Percentiles rank a stretch among this genome's conserved stretches.
phyloP scores from a whole-genome alignment of 2,329 filamentous ascomycete genomes.

The Cladosporium halotolerans region DNA sequence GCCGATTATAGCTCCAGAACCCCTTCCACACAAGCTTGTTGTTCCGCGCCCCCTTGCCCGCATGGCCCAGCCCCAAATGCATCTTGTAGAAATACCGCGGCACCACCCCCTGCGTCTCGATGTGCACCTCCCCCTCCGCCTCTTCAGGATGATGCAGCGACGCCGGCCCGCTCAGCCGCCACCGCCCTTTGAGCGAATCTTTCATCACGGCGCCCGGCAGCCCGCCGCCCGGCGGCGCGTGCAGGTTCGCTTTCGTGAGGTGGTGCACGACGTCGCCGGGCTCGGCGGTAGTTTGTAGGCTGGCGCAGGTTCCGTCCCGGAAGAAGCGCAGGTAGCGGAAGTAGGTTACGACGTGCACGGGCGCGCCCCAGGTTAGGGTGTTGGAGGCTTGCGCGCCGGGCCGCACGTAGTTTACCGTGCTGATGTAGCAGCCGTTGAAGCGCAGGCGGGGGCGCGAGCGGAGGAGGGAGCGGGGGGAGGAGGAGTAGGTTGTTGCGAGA shows the following conservation, averaged over 20 bases:
- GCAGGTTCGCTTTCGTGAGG: slow-evolving; percentile 65
- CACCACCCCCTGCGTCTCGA: slow-evolving; percentile 81
- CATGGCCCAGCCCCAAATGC: slow-evolving; percentile 64
- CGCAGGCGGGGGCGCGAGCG: slow-evolving; percentile 76
- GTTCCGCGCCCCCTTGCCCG: slow-evolving; percentile 58
- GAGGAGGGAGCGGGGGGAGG: slow-evolving; percentile 61
- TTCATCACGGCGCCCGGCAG: slow-evolving; percentile 56
- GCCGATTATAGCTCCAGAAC: slow-evolving; percentile 82
- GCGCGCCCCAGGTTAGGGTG: slow-evolving; percentile 68
- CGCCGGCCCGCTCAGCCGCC: slow-evolving; percentile 54
- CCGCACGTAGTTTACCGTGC: slow-evolving; percentile 90
- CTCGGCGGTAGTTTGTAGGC: slow-evolving; percentile 72
- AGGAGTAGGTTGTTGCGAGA: slow-evolving; percentile 24
- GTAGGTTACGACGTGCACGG: slow-evolving; percentile 94
- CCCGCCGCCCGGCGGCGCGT: slow-evolving; percentile 34
- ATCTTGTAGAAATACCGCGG: slow-evolving; percentile 79
- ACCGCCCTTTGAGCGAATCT: slow-evolving; percentile 59
- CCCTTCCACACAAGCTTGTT: slow-evolving; percentile 85
- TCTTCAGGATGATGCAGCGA: slow-evolving; percentile 29
- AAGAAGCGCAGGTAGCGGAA: slow-evolving; percentile 96
- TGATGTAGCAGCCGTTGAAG: slow-evolving; percentile 95
- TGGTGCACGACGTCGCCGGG: slow-evolving; percentile 83
- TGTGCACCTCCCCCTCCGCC: slow-evolving; percentile 61
- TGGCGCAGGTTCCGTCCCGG: slow-evolving; percentile 77
- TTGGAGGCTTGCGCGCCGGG: slow-evolving; percentile 67